Evolutionary conservation across 1,284 basidiomycete genomes (phyloP).

Genomic region (Malassezia cuniculi): DNA sequence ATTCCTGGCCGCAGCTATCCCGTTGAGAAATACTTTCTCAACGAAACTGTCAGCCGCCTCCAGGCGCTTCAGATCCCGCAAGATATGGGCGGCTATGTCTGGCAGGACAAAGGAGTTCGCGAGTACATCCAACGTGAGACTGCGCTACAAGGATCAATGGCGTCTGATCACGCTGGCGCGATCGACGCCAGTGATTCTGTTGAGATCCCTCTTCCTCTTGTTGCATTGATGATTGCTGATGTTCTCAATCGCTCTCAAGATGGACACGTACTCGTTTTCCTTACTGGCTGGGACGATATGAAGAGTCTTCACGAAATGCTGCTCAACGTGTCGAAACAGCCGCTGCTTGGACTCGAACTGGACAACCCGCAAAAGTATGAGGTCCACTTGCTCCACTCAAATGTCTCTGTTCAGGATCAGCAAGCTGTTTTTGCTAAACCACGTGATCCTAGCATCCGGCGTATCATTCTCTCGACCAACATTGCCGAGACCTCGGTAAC

Average conservation of each 20-base stretch:
- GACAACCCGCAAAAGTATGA: conserved; percentile 50
- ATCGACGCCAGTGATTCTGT: conserved; percentile 54
- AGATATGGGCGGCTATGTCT: conserved; percentile 55
- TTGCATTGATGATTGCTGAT: conserved; percentile 69
- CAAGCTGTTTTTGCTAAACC: conserved; percentile 63
- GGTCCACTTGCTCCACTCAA: conserved; percentile 82
- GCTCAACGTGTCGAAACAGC: conserved; percentile 47
- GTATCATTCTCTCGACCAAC: conserved; percentile 78
- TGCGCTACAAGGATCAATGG: conserved; percentile 19
- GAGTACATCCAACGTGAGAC: conserved; percentile 64
- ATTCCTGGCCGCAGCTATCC: conserved; percentile 87
- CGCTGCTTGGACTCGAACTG: conserved; percentile 46
- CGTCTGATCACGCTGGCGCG: too few relatives aligned
- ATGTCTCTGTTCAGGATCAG: conserved; percentile 77
- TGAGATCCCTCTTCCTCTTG: conserved; percentile 69
- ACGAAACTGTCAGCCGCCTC: conserved; percentile 55
- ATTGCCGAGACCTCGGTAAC: conserved; percentile 80
- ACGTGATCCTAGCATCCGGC: conserved; percentile 54
- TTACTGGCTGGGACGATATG: conserved; percentile 89
- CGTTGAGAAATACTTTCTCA: conserved; percentile 67
- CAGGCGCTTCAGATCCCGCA: conserved; percentile 26
- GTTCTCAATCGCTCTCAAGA: conserved; percentile 63
- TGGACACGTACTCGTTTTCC: conserved; percentile 81
- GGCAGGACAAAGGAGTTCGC: conserved; percentile 60
- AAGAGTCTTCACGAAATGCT: conserved; percentile 62